Evolutionary conservation across 192 early-diverging fungal genomes (phyloP).

Genomic region (Backusella mclennaniae): DNA sequence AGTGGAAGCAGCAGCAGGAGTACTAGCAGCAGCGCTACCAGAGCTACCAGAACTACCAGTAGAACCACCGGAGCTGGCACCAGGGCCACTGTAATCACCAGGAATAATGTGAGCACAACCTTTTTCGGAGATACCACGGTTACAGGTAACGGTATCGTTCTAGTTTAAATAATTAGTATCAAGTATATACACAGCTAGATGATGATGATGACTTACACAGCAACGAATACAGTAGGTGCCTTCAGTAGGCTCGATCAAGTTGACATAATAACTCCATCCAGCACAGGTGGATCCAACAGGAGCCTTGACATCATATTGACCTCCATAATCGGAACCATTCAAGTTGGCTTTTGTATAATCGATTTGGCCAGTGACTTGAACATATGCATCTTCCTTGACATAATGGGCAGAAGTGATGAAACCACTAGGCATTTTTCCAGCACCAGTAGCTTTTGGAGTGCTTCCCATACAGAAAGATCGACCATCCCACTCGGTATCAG

Average conservation of each 20-base stretch:
- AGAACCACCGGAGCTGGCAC: not conserved
- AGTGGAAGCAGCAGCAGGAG: not conserved
- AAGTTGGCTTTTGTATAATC: slow-evolving; percentile 38
- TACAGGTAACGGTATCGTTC: slow-evolving; percentile 38
- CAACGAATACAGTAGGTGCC: slow-evolving; percentile 49
- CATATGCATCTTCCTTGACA: slow-evolving; percentile 30
- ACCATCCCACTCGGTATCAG: slow-evolving; percentile 38
- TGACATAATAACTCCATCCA: slow-evolving; percentile 40
- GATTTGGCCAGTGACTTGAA: slow-evolving; percentile 58
- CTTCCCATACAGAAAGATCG: slow-evolving; percentile 43
- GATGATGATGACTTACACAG: slow-evolving; percentile 34
- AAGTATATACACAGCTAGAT: not conserved
- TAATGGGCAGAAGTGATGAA: slow-evolving; percentile 47
- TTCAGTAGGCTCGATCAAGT: slow-evolving; percentile 41
- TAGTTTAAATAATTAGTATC: not conserved
- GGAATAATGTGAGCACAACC: slow-evolving; percentile 47
- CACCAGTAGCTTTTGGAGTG: slow-evolving; percentile 37
- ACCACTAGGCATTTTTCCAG: slow-evolving; percentile 31
- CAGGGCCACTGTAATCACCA: slow-evolving; percentile 46
- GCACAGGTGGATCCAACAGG: slow-evolving; percentile 44
- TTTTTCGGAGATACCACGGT: slow-evolving; percentile 41
- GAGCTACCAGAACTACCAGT: not conserved
- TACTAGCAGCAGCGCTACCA: not conserved
- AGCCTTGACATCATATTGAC: slow-evolving; percentile 48
- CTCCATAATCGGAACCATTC: slow-evolving; percentile 42